Base-by-base conservation (phyloP, 225 moss, liverwort and hornwort genomes). In the Thuidium tamariscinum region DNA sequence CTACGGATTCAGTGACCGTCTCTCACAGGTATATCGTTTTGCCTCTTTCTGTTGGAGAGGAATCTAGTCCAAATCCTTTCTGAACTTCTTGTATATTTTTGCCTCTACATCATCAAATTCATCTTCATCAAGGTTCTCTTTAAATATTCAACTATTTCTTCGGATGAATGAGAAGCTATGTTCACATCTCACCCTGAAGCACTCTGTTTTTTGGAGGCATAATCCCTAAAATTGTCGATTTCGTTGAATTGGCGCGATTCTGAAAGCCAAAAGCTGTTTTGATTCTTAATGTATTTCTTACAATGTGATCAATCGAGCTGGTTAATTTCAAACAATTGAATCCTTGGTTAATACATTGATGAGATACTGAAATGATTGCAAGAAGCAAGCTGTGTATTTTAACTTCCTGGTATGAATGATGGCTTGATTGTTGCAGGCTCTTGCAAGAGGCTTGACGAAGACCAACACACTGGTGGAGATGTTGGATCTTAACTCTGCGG, bases 401-500 rank as follows among this genome's bases (percentile, higher is more conserved):
- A 67, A 62, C 32, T 32, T 79, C 11, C 11, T 68, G 39, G 36
- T 67, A 32, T 54, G 36, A 57, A 67, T 49, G 36, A 64, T 54
- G 63, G 18, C 64, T 68, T 16, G 9, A 69, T 63, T 55, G 32
- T 20, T 82, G 67, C 89, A 96, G 96, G 94, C 98, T 30, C 54
- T 98, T 89, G 95, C 98, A 52, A 92, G 95, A 89, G 98, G 98
- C 42, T 94, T 98, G 89, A 96, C 96, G 11, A 98, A 98, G 91
- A 98, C 98, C 30, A 98, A 98, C 56, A 95, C 94, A 62, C 89
- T 92, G 41, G 98, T 92, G 83, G 98, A 96, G 92, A 98, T 98
- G 98, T 41, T 98, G 91, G 98, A 98, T 85, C 73, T 98, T 62
- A 98, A 96, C 79, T 8, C 90, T 57, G 82, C 77, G 42, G 98